phyloP scores from a whole-genome alignment of 768 basidiomycete species.

The Pholiota molesta region DNA sequence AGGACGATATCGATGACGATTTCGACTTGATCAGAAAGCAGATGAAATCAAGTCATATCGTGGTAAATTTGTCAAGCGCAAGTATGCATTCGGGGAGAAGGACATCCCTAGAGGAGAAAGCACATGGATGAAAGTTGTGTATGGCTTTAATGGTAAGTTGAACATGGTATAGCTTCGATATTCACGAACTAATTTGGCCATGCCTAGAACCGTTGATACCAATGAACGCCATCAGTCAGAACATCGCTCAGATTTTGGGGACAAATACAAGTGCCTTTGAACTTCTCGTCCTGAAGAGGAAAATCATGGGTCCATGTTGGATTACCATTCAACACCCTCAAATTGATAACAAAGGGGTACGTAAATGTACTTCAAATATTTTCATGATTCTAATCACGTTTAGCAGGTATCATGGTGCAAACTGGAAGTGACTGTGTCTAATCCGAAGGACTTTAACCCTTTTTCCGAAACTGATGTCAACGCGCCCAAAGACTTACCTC shows the following conservation, averaged over 20 bases:
- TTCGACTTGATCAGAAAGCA: constrained; percentile 80
- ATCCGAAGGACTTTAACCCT: constrained; percentile 90
- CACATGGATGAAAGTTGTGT: constrained; percentile 93
- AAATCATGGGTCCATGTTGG: constrained; percentile 99
- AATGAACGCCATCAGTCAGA: constrained; percentile 72
- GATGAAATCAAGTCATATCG: constrained; percentile 74
- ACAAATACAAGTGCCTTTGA: constrained; percentile 94
- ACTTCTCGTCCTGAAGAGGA: constrained; percentile 89
- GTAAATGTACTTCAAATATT: constrained; percentile 21
- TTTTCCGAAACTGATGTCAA: constrained; percentile 70
- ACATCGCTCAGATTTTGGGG: constrained; percentile 87
- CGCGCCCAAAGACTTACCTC: constrained; percentile 81
- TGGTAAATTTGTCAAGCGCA: constrained; percentile 83
- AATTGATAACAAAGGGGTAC: constrained; percentile 79
- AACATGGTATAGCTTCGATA: background rate
- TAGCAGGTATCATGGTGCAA: constrained; percentile 95
- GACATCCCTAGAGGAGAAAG: constrained; percentile 79
- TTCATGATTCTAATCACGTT: background rate
- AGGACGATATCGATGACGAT: constrained; percentile 77
- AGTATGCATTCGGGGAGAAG: constrained; percentile 89
- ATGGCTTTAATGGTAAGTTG: constrained; percentile 78
- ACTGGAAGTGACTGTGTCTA: constrained; percentile 78
- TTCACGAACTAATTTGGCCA: constrained; percentile 4
- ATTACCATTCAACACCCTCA: constrained; percentile 77
- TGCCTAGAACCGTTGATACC: constrained; percentile 73